Percentiles rank a stretch among this genome's conserved stretches.
Evolutionary conservation across 108 stramenopile species (phyloP).

Genomic region (Pseudonitzschia pungens): DNA sequence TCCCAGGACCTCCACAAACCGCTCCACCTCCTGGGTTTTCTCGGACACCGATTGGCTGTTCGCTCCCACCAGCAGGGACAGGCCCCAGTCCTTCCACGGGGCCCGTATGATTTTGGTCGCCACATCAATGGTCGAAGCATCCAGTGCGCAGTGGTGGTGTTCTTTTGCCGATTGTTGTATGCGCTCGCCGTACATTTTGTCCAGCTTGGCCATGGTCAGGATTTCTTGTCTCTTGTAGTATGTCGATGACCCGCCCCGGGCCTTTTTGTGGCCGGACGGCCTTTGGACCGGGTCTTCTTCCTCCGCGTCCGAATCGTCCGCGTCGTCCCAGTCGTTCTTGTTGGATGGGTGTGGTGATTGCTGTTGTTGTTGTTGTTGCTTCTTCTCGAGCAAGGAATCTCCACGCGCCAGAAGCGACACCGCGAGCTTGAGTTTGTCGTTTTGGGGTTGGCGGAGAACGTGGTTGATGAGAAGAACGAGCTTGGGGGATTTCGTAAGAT

Average conservation of each 20-base stretch:
- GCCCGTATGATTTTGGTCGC: slow-evolving; percentile 24
- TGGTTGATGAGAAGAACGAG: slow-evolving; percentile 23
- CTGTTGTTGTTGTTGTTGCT: background rate
- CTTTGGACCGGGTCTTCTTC: slow-evolving; percentile 31
- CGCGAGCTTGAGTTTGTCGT: slow-evolving; percentile 10
- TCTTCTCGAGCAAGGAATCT: slow-evolving; percentile 19
- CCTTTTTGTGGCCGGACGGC: slow-evolving; percentile 19
- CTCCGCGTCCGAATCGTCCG: slow-evolving; percentile 54
- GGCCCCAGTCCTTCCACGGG: slow-evolving; percentile 33
- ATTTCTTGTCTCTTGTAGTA: slow-evolving; percentile 56
- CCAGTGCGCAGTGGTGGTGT: slow-evolving; percentile 14
- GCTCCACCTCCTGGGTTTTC: slow-evolving; percentile 15
- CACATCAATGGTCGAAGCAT: slow-evolving; percentile 18
- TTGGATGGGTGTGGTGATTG: background rate
- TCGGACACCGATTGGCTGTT: slow-evolving; percentile 22
- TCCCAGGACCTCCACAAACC: slow-evolving; percentile 41
- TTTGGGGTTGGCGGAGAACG: slow-evolving; percentile 9
- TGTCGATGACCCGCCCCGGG: slow-evolving; percentile 16
- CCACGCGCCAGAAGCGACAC: slow-evolving; percentile 27
- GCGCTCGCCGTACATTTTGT: slow-evolving; percentile 51
- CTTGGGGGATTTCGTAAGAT: slow-evolving; percentile 4
- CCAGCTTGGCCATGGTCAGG: slow-evolving; percentile 60
- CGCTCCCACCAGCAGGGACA: slow-evolving; percentile 27
- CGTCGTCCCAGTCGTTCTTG: slow-evolving; percentile 39
- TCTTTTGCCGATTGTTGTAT: slow-evolving; percentile 30